Evolutionary conservation across 805 yeast genomes (phyloP).

Genomic region (Tetrapisispora nanseiensis): DNA sequence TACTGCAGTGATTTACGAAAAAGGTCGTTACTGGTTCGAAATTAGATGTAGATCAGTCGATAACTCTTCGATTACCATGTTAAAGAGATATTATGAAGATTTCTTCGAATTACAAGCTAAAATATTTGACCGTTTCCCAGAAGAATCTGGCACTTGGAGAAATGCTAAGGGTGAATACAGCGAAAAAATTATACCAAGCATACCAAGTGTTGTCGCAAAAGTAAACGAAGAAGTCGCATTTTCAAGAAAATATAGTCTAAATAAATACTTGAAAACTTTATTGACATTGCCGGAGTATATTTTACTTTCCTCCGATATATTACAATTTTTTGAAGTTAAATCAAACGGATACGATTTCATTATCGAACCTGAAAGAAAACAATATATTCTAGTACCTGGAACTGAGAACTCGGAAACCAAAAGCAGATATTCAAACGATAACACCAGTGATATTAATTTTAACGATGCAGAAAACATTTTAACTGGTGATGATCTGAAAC

Average conservation of each 20-base stretch:
- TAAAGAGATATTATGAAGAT: slow-evolving; percentile 89
- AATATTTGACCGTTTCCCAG: slow-evolving; percentile 73
- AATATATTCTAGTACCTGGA: slow-evolving; percentile 6
- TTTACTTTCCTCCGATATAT: slow-evolving; percentile 56
- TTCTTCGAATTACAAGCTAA: slow-evolving; percentile 87
- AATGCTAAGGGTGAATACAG: slow-evolving; percentile 45
- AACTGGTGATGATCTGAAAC: slow-evolving; percentile 24
- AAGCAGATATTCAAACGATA: background rate
- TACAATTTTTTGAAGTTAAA: slow-evolving; percentile 54
- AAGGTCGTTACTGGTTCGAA: slow-evolving; percentile 82
- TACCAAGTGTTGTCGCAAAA: slow-evolving; percentile 89
- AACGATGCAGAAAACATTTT: slow-evolving; percentile 17
- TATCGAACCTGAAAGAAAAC: slow-evolving; percentile 2
- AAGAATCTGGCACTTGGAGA: slow-evolving; percentile 69
- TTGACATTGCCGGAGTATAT: slow-evolving; percentile 68
- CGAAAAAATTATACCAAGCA: slow-evolving; percentile 76
- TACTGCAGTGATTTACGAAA: slow-evolving; percentile 50
- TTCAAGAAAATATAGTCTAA: slow-evolving; percentile 44
- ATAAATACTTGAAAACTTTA: slow-evolving; percentile 47
- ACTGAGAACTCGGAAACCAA: background rate
- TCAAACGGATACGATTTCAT: slow-evolving; percentile 30
- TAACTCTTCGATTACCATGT: slow-evolving; percentile 53
- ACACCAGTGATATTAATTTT: background rate
- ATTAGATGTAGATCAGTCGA: slow-evolving; percentile 50
- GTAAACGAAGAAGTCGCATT: slow-evolving; percentile 60